Evolutionary conservation across 2,329 filamentous ascomycete genomes (phyloP), one percentile per base, ranked within the genome.

Genomic region (Leptodontidium sp.): DNA sequence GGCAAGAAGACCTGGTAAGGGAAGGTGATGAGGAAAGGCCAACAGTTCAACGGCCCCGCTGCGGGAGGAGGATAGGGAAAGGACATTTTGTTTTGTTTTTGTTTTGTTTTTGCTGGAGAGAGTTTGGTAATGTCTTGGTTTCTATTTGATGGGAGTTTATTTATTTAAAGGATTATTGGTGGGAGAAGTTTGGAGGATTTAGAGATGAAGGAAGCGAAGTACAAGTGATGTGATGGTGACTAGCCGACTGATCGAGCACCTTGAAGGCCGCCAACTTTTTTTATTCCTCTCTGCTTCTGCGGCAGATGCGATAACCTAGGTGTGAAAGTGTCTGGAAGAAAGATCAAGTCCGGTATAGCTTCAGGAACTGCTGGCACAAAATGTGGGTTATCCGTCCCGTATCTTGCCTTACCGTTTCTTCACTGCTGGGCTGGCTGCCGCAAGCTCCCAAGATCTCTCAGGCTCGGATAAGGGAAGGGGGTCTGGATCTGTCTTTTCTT

Each of bases 11-110:
- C 12, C 53, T 15, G 29, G 53, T 15, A 66, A 61, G 55, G 26
- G 35, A 12, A 62, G 57, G 26, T 21, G 47, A 55, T 32, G 32
- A 6, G 29, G 26, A 11, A 29, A 55, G 55, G 32, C 57, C 35
- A 59, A 32, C 47, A 50, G 40, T 58, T 58, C 43, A n/a, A 43
- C 65, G 65, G 65, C 65, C 65, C 65, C 65, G 45, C 65, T 67
- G 35, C 65, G 65, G 58, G 65, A 67, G 35, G n/a, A 17, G 14
- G n/a, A 43, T 24, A 40, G 35, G n/a, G 17, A 32, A 32, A 6
- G 29, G 6, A 24, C 11, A 14, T 59, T 26, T 59, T 12, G 45
- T 45, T 24, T 43, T 43, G n/a, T 17, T 45, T 58, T 15, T 40
- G n/a, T 40, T 40, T 26, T 58, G n/a, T 57, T 57, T 40, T 32